These are phyloP conservation scores for Drosera spatulata DNA, from an alignment of 179 eudicot genomes.

Conservation along the genomic window DNA sequence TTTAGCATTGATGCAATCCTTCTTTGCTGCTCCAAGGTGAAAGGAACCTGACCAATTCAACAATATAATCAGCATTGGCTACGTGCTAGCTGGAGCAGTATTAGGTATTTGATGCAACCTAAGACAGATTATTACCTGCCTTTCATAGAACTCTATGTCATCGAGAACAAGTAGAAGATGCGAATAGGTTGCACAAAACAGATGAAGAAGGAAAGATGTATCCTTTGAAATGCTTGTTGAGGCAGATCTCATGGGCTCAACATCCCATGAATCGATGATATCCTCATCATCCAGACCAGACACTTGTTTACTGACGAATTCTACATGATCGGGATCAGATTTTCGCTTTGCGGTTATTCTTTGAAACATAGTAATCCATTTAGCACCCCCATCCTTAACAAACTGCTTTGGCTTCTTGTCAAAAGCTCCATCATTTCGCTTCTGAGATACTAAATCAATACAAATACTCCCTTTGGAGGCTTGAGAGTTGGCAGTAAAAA, in stretches of 20 bases:
- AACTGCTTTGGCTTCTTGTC: slow-evolving; percentile 41
- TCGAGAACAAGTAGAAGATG: slow-evolving; percentile 83
- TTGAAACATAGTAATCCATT: slow-evolving; percentile 56
- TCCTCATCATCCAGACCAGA: slow-evolving; percentile 22
- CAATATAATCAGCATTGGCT: slow-evolving; percentile 9
- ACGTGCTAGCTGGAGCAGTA: slow-evolving; percentile 4
- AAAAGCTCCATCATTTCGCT: slow-evolving; percentile 20
- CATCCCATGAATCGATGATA: slow-evolving; percentile 53
- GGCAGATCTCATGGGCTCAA: slow-evolving; percentile 57
- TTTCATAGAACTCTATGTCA: slow-evolving; percentile 91
- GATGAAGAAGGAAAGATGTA: slow-evolving; percentile 59
- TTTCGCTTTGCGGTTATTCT: slow-evolving; percentile 58
- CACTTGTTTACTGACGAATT: slow-evolving; percentile 11
- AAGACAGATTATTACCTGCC: slow-evolving; percentile 45
- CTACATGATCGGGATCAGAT: slow-evolving; percentile 23
- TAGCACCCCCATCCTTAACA: slow-evolving; percentile 47
- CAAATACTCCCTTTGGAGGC: slow-evolving; percentile 11
- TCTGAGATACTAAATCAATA: slow-evolving; percentile 17
- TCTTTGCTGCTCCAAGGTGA: slow-evolving; percentile 79
- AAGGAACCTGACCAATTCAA: slow-evolving; percentile 57
- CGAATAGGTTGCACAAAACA: slow-evolving; percentile 79
- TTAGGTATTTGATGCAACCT: neutral
- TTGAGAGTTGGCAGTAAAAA: slow-evolving; percentile 31
- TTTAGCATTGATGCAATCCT: slow-evolving; percentile 79
- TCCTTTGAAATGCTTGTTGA: slow-evolving; percentile 60